These are phyloP conservation scores for Fragaria nilgerrensis DNA, from an alignment of 306 rosid genomes.

Conservation along the genomic window DNA sequence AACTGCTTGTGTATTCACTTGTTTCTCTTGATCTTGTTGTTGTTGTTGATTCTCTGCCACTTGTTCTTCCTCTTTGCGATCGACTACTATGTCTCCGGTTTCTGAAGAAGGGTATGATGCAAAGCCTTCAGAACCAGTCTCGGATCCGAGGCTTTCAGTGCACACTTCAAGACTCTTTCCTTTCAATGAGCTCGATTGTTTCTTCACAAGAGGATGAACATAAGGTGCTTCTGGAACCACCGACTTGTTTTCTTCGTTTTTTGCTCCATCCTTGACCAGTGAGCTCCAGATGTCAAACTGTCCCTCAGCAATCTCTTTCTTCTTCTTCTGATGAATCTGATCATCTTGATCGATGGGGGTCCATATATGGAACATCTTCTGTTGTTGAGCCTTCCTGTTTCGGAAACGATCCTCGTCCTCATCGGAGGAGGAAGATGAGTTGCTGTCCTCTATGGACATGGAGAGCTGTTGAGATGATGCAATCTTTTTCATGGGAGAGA, in stretches of 20 bases:
- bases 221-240: constrained; percentile 45
- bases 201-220: constrained; percentile 76
- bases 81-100: constrained; percentile 29
- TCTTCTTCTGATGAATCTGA: constrained; percentile 17
- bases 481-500: constrained; percentile 48
- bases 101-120: constrained; percentile 50
- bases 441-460: constrained; percentile 17
- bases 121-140: constrained; percentile 77
- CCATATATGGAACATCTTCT: constrained; percentile 44
- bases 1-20: background rate
- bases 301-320: constrained; percentile 21
- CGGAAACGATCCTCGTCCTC: constrained; percentile 30
- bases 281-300: constrained; percentile 53
- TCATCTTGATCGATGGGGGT: constrained; percentile 33
- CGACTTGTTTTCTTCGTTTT: constrained; percentile 32
- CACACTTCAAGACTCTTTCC: constrained; percentile 73
- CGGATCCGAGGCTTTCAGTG: constrained; percentile 94
- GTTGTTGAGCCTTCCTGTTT: constrained; percentile 11
- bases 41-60: background rate
- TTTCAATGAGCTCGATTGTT: constrained; percentile 48
- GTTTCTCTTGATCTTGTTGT: constrained; percentile 15
- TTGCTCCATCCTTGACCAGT: constrained; percentile 42
- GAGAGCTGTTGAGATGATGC: constrained; percentile 51
- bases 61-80: constrained; percentile 6
- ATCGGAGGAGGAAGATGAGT: constrained; percentile 27